phyloP scores from a whole-genome alignment of 257 asterid genomes.

The Solanum acaule region DNA sequence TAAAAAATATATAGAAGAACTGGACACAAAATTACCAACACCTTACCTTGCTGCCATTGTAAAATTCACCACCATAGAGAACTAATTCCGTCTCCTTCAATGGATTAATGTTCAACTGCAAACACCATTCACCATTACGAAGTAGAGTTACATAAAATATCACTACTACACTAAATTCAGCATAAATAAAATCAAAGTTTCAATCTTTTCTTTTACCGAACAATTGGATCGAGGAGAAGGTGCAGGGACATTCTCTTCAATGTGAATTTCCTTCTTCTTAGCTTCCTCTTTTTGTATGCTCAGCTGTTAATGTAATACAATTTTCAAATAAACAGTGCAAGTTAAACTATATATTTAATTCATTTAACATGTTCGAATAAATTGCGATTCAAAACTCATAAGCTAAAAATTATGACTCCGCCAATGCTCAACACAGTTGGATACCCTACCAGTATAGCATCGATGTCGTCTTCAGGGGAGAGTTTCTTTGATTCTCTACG shows the following conservation, averaged over 20 bases:
- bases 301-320: slow-evolving; percentile 13
- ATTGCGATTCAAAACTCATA: background rate
- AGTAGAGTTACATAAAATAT: background rate
- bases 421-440: background rate
- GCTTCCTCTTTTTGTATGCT: slow-evolving; percentile 91
- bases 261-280: slow-evolving; percentile 85
- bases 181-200: background rate
- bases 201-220: slow-evolving; percentile 37
- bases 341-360: background rate
- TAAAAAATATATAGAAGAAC: background rate
- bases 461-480: slow-evolving; percentile 98
- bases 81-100: slow-evolving; percentile 82
- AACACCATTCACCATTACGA: background rate
- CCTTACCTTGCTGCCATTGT: slow-evolving; percentile 85
- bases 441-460: slow-evolving; percentile 66
- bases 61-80: slow-evolving; percentile 94
- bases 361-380: background rate
- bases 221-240: slow-evolving; percentile 99
- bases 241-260: slow-evolving; percentile 84
- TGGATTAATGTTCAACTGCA: slow-evolving; percentile 77
- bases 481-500: slow-evolving; percentile 84
- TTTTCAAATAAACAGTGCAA: background rate
- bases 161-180: background rate
- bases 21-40: background rate
- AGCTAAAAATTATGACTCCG: background rate